phyloP scores from a whole-genome alignment of 306 rosid genomes.

The Ormosia emarginata region DNA sequence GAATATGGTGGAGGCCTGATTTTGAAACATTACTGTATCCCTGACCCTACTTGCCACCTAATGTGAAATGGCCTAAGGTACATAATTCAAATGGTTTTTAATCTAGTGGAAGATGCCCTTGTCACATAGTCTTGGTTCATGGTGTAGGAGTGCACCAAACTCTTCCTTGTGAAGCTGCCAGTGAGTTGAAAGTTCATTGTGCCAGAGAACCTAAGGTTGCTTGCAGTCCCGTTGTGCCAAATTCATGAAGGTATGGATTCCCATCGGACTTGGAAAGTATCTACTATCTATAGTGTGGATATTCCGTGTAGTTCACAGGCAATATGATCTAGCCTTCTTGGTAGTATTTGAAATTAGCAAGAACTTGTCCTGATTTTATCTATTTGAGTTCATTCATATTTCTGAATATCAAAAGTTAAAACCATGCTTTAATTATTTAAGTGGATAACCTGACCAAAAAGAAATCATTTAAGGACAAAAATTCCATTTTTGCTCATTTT shows the following conservation, averaged over 20 bases:
- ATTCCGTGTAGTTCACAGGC: neutral
- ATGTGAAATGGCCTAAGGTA: slow-evolving; percentile 68
- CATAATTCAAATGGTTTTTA: neutral
- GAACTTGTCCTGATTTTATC: neutral
- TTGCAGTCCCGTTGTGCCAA: slow-evolving; percentile 84
- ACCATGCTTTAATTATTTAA: neutral
- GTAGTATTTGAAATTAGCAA: neutral
- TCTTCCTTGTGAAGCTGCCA: slow-evolving; percentile 77
- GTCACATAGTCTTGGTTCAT: slow-evolving; percentile 2
- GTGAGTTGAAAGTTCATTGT: slow-evolving; percentile 61
- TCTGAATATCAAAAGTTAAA: neutral
- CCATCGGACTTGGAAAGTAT: neutral
- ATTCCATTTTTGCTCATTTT: neutral
- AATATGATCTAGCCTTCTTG: neutral
- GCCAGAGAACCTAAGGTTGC: slow-evolving; percentile 68
- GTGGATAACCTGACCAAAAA: neutral
- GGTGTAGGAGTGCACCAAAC: slow-evolving; percentile 74
- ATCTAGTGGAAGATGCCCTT: neutral
- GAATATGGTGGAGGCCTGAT: slow-evolving; percentile 83
- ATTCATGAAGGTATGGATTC: slow-evolving; percentile 57
- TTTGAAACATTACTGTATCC: slow-evolving; percentile 61
- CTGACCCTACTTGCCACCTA: slow-evolving; percentile 41
- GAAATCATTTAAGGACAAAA: neutral
- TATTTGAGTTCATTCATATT: neutral
- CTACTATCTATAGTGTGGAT: neutral